These are phyloP conservation scores for Warburgia ugandensis DNA, from an alignment of 164 flowering plant genomes.

Conservation along the genomic window DNA sequence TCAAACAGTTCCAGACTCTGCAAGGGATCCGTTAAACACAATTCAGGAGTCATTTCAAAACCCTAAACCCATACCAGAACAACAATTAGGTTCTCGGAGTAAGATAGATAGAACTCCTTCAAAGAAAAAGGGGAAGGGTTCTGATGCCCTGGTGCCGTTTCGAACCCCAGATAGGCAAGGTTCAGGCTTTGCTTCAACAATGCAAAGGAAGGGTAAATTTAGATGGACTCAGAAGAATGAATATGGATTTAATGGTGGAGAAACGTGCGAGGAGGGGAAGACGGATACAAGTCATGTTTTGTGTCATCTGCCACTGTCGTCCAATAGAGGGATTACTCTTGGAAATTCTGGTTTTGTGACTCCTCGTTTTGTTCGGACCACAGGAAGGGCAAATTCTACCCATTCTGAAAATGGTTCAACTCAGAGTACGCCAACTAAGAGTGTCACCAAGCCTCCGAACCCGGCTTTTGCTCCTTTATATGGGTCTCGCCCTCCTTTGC, in stretches of 20 bases:
- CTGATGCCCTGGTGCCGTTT: conserved; percentile 31
- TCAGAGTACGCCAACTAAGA: conserved; percentile 84
- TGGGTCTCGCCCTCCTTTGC: conserved; percentile 26
- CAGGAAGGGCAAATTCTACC: conserved; percentile 31
- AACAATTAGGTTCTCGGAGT: conserved; percentile 28
- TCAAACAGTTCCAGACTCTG: conserved; percentile 20
- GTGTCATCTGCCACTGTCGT: no score
- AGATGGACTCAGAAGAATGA: conserved; percentile 73
- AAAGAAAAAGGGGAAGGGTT: conserved; percentile 34
- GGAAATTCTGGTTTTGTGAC: conserved; percentile 38
- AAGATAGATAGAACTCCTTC: conserved; percentile 65
- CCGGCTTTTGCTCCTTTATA: conserved; percentile 27
- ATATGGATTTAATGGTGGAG: conserved; percentile 8
- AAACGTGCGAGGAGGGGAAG: conserved; percentile 27
- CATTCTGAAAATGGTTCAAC: conserved; percentile 60
- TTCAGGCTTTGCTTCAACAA: conserved; percentile 14
- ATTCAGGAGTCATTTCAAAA: conserved; percentile 49
- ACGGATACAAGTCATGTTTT: conserved; percentile 8
- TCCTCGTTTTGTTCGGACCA: conserved; percentile 41
- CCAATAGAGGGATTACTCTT: conserved; percentile 17
- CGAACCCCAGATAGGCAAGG: conserved; percentile 74
- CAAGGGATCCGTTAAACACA: conserved; percentile 52
- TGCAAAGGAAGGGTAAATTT: conserved; percentile 30
- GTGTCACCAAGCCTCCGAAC: conserved; percentile 74
- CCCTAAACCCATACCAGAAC: conserved; percentile 30